A percentile compares a stretch with the other conserved stretches of the same genome.
These are phyloP conservation scores for Cadophora sp. DNA, from an alignment of 2,329 filamentous ascomycete genomes.

Conservation along the genomic window DNA sequence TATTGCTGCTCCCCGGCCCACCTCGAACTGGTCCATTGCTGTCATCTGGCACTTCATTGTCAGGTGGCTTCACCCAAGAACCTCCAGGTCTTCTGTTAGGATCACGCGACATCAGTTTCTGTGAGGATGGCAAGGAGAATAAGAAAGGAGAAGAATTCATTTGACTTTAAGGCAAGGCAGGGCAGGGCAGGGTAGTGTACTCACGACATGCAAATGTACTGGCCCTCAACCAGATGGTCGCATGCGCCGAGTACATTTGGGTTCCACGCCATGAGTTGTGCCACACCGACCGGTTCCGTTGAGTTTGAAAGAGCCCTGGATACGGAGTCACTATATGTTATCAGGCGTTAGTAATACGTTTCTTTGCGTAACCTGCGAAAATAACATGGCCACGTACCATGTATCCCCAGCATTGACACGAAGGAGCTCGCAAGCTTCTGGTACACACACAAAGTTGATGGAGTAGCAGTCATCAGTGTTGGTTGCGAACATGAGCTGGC, in stretches of 20 bases:
- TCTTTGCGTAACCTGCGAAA: background rate
- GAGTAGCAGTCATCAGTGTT: slow-evolving; percentile 1
- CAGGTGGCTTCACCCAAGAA: slow-evolving; percentile 2
- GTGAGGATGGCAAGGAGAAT: background rate
- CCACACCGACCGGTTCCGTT: background rate
- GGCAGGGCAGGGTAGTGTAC: background rate
- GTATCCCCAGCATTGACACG: background rate
- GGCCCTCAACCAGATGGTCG: background rate
- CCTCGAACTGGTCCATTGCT: background rate
- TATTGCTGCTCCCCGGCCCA: background rate
- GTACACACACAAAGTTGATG: background rate
- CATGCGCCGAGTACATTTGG: background rate
- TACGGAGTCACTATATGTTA: background rate
- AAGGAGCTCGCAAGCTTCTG: slow-evolving; percentile 2
- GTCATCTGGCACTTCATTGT: slow-evolving; percentile 1
- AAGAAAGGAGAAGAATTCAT: background rate
- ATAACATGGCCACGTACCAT: background rate
- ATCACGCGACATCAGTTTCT: background rate
- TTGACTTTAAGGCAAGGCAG: background rate
- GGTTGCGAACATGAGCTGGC: slow-evolving; percentile 2
- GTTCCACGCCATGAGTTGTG: background rate
- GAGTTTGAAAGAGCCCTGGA: background rate
- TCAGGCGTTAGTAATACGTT: background rate
- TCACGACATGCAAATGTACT: slow-evolving; percentile 6
- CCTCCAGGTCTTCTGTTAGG: background rate